phyloP scores from a whole-genome alignment of 495 filamentous ascomycete genomes.

The Talaromyces adpressus region DNA sequence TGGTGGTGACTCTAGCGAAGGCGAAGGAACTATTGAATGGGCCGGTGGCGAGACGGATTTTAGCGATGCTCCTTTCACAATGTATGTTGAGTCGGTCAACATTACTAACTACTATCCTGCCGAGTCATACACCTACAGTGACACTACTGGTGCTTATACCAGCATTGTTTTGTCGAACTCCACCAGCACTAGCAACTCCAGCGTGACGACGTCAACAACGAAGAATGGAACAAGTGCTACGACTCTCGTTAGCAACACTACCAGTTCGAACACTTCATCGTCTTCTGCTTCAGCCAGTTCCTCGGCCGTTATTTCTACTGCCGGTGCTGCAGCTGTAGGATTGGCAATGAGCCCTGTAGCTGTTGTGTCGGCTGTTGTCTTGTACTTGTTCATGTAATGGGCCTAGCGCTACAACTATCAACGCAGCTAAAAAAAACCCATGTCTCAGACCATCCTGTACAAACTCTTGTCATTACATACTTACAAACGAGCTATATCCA shows the following conservation, averaged over 20 bases:
- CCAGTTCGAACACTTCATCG: neutral
- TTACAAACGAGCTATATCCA: neutral
- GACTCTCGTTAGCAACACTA: neutral
- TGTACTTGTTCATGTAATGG: neutral
- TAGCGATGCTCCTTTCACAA: constrained; percentile 58
- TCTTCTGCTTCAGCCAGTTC: neutral
- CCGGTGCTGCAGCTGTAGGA: neutral
- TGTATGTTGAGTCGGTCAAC: constrained; percentile 50
- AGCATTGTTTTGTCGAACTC: constrained; percentile 25
- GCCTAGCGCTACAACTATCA: neutral
- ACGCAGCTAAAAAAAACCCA: neutral
- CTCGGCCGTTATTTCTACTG: neutral
- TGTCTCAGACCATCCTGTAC: neutral
- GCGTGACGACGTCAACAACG: neutral
- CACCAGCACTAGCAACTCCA: neutral
- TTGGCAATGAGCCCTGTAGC: neutral
- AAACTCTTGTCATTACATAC: neutral
- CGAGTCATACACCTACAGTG: constrained; percentile 31
- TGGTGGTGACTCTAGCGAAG: constrained; percentile 60
- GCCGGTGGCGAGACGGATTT: constrained; percentile 68
- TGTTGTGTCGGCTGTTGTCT: neutral
- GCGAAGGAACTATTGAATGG: constrained; percentile 51
- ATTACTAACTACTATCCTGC: constrained; percentile 32
- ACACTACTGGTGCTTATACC: constrained; percentile 23
- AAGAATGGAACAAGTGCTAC: neutral